Base-by-base conservation (phyloP, 306 rosid species). In the Phaseolus lunatus region DNA sequence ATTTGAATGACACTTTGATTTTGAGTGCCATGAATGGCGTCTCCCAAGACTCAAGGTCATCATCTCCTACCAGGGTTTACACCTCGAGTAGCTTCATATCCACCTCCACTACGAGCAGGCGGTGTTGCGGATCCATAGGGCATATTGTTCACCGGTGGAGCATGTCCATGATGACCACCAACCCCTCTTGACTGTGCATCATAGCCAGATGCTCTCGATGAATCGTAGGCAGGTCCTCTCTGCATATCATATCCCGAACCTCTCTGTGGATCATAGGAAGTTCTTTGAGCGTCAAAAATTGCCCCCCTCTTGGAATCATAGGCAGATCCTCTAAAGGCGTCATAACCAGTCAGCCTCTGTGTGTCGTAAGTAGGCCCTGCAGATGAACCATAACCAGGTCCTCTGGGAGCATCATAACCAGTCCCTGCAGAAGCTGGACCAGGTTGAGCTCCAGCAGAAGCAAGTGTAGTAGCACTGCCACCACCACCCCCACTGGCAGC, bases 41-140 rank as follows among this genome's bases (percentile, higher is more conserved):
- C 20, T 47, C 78, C 75, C 47, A 20, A 20, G 54, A 49, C 41
- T 73, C 53, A 24, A 49, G 69, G 67, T 94, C 93, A 85, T 89
- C 93, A 86, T 88, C 93, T 84, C 84, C 94, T 86, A 27, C 29
- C 82, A 2, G 89, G 89, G 84, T 94, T 91, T 80, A 84, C 89
- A 44, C 90, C 92, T 47, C 90, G 95, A 50, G 88, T 83, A 59
- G 86, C 86, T 53, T 91, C 92, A 0, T 82, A 89, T 20, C 89
- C 97, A 64, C 71, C 81, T 61, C 84, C 87, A 69, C 84, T 62
- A 14, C 81, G 92, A 6, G 83, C 65, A 23, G 96, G 96, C 0
- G 96, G 93, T 13, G 96, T 89, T 44, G 90, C 66, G 27, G 97
- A 87, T 15, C 89, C 89, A 45, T 85, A 91, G 10, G 89, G 84